Evolutionary conservation across 1,284 basidiomycete genomes (phyloP).

Genomic region (Xerocomus amazonicus): DNA sequence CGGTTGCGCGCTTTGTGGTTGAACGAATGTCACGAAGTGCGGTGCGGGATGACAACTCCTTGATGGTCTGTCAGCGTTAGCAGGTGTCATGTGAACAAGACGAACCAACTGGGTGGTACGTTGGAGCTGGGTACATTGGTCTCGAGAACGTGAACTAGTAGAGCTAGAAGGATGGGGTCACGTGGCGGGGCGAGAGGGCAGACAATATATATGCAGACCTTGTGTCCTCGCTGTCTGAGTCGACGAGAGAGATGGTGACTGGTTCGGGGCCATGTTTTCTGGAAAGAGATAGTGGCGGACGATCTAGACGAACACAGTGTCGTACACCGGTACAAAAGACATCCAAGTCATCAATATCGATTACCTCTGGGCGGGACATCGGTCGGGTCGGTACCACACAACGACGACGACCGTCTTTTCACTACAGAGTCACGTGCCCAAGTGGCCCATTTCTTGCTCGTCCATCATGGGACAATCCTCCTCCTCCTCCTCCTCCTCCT

Average conservation of each 20-base stretch:
- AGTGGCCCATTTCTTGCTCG: neutral
- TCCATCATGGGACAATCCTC: constrained; percentile 5
- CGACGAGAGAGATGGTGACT: constrained; percentile 18
- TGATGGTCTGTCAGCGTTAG: constrained; percentile 7
- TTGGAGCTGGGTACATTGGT: constrained; percentile 25
- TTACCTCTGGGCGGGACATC: constrained; percentile 14
- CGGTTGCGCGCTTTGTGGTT: constrained; percentile 22
- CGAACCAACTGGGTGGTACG: constrained; percentile 22
- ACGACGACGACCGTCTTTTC: too few species aligned
- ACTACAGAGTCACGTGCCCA: constrained; percentile 1
- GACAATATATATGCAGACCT: constrained; percentile 5
- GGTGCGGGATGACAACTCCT: constrained; percentile 24
- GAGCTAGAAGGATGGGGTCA: neutral
- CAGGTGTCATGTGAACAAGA: neutral
- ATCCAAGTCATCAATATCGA: constrained; percentile 29
- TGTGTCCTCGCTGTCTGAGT: constrained; percentile 18
- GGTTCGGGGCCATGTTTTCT: constrained; percentile 11
- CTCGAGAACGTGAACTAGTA: neutral
- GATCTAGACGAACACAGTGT: constrained; percentile 16
- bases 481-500: constrained; percentile 11
- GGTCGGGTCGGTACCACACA: too few species aligned
- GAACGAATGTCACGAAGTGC: constrained; percentile 11
- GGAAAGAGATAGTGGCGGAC: constrained; percentile 8
- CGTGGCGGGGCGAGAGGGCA: constrained; percentile 1
- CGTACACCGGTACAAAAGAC: constrained; percentile 19